Evolutionary conservation across 1,284 basidiomycete genomes (phyloP), one percentile per base, ranked within the genome.

Genomic region (Heterobasidion annosum): DNA sequence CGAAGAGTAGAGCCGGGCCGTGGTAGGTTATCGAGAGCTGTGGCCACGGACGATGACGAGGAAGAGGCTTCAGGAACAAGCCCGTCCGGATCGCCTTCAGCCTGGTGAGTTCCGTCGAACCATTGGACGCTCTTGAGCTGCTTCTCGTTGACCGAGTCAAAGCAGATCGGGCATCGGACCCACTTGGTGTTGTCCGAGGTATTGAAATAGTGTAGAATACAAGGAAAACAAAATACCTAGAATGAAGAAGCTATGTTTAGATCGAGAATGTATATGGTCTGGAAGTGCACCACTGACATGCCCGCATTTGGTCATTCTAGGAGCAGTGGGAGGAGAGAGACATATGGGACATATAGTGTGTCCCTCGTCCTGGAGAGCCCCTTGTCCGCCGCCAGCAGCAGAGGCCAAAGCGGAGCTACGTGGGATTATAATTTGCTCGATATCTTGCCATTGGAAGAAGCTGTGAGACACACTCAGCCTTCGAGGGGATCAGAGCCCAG

Each of bases 231-330:
- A 68, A 85, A 95, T 48, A 92, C 83, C 89, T 92, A 62, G 2
- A 49, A 53, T 18, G 37, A 59, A 57, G 62, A 60, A 56, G 49
- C 51, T 52, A 42, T 52, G 54, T 55, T 52, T 45, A 56, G 34
- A n/a, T 10, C 37, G 58, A 59, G 15, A 61, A 43, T 51, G 54
- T 34, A 52, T 58, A 34, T 34, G 34, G 48, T 16, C 16, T 37
- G 34, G 6, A 16, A 8, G 8, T 50, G 58, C 47, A 52, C 59
- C 19, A 84, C 91, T 71, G 64, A 96, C 93, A 79, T 98, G 95
- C 56, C 94, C 95, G 63, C 94, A 98, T 74, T 92, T 93, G 49
- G 94, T 98, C 91, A 98, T 98, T 49, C 97, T 79, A 15, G 96
- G 92, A 16, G 93, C 93, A 45, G 86, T 85, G 5, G 95, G 96